Evolutionary conservation across 225 moss, liverwort and hornwort species (phyloP).

Genomic region (Marchantia polymorpha): DNA sequence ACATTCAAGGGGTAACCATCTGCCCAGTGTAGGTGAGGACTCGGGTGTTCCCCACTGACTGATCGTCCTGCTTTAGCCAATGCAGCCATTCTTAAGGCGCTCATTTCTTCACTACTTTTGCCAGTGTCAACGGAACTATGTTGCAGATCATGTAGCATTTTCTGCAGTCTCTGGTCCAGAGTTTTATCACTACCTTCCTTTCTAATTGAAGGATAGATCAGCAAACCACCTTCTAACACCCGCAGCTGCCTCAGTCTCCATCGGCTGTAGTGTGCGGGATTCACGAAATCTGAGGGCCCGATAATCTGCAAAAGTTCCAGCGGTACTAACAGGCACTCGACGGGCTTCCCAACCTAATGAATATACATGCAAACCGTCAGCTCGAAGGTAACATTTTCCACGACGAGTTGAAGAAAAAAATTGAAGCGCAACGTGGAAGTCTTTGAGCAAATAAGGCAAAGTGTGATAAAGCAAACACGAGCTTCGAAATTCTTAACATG

Average conservation of each 20-base stretch:
- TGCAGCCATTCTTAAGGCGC: slow-evolving; percentile 68
- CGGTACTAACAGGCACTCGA: slow-evolving; percentile 77
- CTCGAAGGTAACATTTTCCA: neutral
- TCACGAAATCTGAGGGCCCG: slow-evolving; percentile 58
- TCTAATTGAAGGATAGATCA: slow-evolving; percentile 66
- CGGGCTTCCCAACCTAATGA: slow-evolving; percentile 69
- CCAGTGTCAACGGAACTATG: slow-evolving; percentile 61
- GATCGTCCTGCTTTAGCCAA: slow-evolving; percentile 67
- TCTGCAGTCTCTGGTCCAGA: slow-evolving; percentile 59
- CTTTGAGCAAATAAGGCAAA: neutral
- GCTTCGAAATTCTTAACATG: neutral
- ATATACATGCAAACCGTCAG: neutral
- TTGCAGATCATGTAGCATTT: slow-evolving; percentile 67
- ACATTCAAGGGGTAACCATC: slow-evolving; percentile 83
- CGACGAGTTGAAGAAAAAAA: neutral
- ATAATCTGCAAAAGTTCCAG: slow-evolving; percentile 80
- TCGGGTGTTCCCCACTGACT: slow-evolving; percentile 55
- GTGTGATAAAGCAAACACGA: neutral
- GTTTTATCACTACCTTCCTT: slow-evolving; percentile 55
- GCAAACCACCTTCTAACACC: slow-evolving; percentile 71
- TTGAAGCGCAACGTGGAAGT: neutral
- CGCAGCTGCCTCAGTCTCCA: slow-evolving; percentile 84
- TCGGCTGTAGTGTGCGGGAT: slow-evolving; percentile 54
- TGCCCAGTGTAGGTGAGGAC: slow-evolving; percentile 70
- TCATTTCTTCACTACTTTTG: slow-evolving; percentile 68